Evolutionary conservation across 768 basidiomycete species (phyloP), one percentile per base, ranked within the genome.

Genomic region (Pseudohyphozyma bogoriensis): DNA sequence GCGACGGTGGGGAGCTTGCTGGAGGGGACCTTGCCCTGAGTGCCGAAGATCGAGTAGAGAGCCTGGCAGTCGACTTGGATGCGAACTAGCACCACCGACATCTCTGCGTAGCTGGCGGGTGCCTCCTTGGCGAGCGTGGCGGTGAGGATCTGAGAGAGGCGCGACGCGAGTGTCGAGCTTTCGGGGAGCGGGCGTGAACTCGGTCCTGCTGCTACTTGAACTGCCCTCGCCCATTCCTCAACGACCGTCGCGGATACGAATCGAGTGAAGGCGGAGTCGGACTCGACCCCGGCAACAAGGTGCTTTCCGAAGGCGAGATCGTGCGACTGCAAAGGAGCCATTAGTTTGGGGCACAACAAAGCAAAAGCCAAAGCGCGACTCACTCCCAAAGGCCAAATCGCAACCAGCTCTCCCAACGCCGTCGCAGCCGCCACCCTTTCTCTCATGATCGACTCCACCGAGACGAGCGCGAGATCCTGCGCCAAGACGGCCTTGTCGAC

Each of bases 401-500:
- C 29, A 5, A 64, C 8, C 1, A 67, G 29, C n/a, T 20, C 13
- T 4, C 89, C 86, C 31, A 96, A 73, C 3, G 89, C 88, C 1
- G 80, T 82, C 1, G 89, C 85, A 7, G 84, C 81, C 10, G 85
- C 82, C 8, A 96, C 74, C 28, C 92, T 79, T 22, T 88, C 89
- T 63, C 86, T 83, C 59, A 92, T 72, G 39, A 89, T 82, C 7
- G 82, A 75, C 68, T 95, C 90, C 28, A 80, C 74, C 9, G 84
- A 78, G 35, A 97, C 80, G 39, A 99, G 77, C 1, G 88, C 83
- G 45, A 90, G 76, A 72, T 99, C 95, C 71, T 96, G 92, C 7
- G 81, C 78, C 28, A 96, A 78, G 84, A 97, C 90, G 60, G 86
- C 86, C 78, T 90, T 97, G 77, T 99, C 95, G 35, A 97, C 89